phyloP scores from a whole-genome alignment of 192 early-diverging fungal genomes.

The Obelidium mucronatum region DNA sequence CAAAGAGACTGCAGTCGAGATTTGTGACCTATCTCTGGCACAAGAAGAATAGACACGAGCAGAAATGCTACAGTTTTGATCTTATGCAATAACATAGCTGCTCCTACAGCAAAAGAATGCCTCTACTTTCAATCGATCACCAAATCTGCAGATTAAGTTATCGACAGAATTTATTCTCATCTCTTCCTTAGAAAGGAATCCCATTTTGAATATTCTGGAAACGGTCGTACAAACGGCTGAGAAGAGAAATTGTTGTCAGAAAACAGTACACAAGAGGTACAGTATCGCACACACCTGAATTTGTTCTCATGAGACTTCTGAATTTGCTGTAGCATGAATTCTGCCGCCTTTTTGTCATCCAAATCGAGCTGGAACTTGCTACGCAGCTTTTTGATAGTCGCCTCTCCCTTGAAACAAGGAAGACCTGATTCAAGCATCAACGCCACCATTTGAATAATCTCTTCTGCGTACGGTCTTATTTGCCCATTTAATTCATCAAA shows the following conservation, averaged over 20 bases:
- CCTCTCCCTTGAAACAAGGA: conserved; percentile 94
- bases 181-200: conserved; percentile 58
- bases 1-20: too few species aligned
- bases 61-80: too few species aligned
- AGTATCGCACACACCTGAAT: conserved; percentile 60
- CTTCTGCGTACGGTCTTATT: conserved; percentile 88
- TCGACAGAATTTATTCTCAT: too few species aligned
- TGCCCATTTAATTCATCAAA: conserved; percentile 13
- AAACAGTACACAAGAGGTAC: background rate
- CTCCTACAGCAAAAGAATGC: too few species aligned
- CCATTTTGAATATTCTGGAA: conserved; percentile 68
- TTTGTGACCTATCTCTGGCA: too few species aligned
- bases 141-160: too few species aligned
- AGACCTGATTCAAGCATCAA: conserved; percentile 96
- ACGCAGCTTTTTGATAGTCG: conserved; percentile 83
- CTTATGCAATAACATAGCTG: too few species aligned
- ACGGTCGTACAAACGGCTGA: conserved; percentile 57
- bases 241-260: background rate
- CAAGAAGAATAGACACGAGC: too few species aligned
- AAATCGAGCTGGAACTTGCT: conserved; percentile 89
- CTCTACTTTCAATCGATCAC: too few species aligned
- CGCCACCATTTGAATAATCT: conserved; percentile 86
- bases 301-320: conserved; percentile 92
- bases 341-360: conserved; percentile 89
- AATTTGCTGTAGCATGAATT: conserved; percentile 94